A percentile compares a stretch with the other conserved stretches of the same genome.
Evolutionary conservation across 176 grass and related monocot genomes (phyloP).

Genomic region (Zoysia japonica): DNA sequence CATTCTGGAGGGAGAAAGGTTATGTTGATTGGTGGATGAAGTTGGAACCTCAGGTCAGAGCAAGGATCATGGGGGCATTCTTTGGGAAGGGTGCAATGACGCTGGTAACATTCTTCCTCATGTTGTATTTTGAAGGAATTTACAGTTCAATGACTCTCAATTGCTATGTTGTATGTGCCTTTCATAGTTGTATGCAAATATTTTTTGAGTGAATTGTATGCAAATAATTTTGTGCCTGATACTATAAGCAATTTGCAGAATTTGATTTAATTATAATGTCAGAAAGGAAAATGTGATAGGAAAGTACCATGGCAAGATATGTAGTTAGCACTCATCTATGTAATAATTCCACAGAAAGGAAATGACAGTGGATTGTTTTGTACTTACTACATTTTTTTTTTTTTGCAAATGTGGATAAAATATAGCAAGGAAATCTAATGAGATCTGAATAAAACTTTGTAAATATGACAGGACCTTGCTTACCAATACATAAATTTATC

Average conservation of each 20-base stretch:
- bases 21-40: conserved; percentile 90
- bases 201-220: conserved; percentile 1
- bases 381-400: conserved; percentile 10
- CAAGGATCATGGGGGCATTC: conserved; percentile 65
- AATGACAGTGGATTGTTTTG: background rate
- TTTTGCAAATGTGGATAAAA: background rate
- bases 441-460: background rate
- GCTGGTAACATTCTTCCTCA: conserved; percentile 61
- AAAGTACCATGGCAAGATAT: background rate
- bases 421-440: background rate
- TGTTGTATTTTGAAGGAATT: conserved; percentile 26
- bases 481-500: background rate
- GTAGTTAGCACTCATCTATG: background rate
- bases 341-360: background rate
- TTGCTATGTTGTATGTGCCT: background rate
- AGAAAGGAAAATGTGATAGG: conserved; percentile 2
- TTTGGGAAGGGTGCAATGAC: conserved; percentile 58
- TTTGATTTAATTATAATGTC: background rate
- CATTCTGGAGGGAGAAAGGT: conserved; percentile 94
- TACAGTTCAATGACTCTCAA: conserved; percentile 17
- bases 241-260: background rate
- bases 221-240: conserved; percentile 8
- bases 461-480: background rate
- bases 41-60: conserved; percentile 64
- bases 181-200: conserved; percentile 9